Evolutionary conservation across 192 early-diverging fungal genomes (phyloP).

Genomic region (Piromyces sp.): DNA sequence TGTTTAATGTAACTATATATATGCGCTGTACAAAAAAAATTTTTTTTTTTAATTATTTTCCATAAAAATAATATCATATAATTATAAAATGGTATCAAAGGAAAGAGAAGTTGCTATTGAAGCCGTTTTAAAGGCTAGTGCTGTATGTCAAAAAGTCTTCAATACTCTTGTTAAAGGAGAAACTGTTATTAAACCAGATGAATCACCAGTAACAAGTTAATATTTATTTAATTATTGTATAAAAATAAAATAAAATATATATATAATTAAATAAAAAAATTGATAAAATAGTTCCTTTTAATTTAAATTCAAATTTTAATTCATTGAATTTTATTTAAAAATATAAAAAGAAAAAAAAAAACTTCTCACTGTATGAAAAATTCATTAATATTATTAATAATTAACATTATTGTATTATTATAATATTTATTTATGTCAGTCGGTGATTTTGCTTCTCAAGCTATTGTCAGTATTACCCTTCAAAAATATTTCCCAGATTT

Average conservation of each 20-base stretch:
- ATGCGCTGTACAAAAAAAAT: no score
- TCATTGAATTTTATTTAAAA: no score
- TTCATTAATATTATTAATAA: no score
- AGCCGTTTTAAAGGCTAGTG: constrained; percentile 72
- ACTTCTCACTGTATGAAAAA: no score
- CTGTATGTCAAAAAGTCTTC: constrained; percentile 84
- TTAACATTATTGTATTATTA: no score
- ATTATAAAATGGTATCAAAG: constrained; percentile 2
- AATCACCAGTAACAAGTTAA: constrained; percentile 79
- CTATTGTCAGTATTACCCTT: constrained; percentile 74
- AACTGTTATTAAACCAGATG: constrained; percentile 83
- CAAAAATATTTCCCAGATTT: constrained; percentile 62
- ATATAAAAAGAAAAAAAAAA: no score
- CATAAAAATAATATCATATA: no score
- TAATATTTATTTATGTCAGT: constrained; percentile 18
- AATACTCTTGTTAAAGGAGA: constrained; percentile 56
- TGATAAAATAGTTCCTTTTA: no score
- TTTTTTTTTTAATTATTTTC: no score
- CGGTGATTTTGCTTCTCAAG: constrained; percentile 90
- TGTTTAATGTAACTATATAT: no score
- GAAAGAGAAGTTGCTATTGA: constrained; percentile 73
- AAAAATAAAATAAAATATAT: not conserved
- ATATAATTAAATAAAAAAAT: no score
- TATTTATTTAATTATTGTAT: not conserved
- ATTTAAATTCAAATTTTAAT: no score